These are phyloP conservation scores for Volvariella surrecta DNA, from an alignment of 1,284 basidiomycete genomes.

Conservation along the genomic window DNA sequence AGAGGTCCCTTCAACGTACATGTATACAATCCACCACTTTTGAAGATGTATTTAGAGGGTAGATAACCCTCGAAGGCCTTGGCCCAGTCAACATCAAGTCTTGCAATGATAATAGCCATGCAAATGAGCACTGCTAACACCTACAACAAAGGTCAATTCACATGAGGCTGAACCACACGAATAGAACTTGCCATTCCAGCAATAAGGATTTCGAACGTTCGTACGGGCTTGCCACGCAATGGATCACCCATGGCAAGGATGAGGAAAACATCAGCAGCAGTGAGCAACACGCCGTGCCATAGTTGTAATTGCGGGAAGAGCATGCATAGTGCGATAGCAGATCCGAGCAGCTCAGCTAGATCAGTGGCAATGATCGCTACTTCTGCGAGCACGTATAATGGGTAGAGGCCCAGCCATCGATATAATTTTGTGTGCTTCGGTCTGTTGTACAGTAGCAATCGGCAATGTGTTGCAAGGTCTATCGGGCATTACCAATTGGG, in stretches of 20 bases:
- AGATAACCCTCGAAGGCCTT: slow-evolving; percentile 81
- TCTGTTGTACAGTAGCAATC: slow-evolving; percentile 60
- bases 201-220: slow-evolving; percentile 78
- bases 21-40: slow-evolving; percentile 67
- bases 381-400: slow-evolving; percentile 63
- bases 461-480: slow-evolving; percentile 72
- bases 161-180: neutral
- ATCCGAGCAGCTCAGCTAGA: slow-evolving; percentile 71
- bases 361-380: slow-evolving; percentile 80
- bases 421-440: slow-evolving; percentile 52
- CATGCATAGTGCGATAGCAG: slow-evolving; percentile 56
- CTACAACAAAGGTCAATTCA: slow-evolving; percentile 25
- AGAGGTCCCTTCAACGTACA: slow-evolving; percentile 41
- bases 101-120: slow-evolving; percentile 75
- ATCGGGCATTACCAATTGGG: neutral
- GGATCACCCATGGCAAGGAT: slow-evolving; percentile 60
- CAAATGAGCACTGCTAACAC: slow-evolving; percentile 77
- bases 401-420: slow-evolving; percentile 64
- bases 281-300: slow-evolving; percentile 79
- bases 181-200: slow-evolving; percentile 49
- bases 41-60: slow-evolving; percentile 63
- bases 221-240: slow-evolving; percentile 46
- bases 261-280: slow-evolving; percentile 77
- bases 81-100: slow-evolving; percentile 70
- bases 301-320: slow-evolving; percentile 76